These are phyloP conservation scores for Pythium plurisporium DNA, from an alignment of 352 stramenopile genomes.

Conservation along the genomic window DNA sequence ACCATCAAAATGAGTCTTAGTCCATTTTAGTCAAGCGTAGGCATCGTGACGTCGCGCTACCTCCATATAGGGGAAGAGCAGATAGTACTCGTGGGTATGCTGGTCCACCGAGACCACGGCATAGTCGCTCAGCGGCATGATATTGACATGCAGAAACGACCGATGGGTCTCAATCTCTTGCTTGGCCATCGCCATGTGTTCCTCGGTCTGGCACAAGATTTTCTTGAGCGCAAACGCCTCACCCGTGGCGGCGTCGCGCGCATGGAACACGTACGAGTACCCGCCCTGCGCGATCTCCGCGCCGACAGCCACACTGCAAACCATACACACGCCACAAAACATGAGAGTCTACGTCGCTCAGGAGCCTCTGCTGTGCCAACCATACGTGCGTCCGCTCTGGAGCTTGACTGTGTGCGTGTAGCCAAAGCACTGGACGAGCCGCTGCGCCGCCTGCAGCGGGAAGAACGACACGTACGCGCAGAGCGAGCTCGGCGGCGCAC, in stretches of 20 bases:
- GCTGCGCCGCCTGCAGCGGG: slow-evolving; percentile 53
- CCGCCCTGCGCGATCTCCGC: slow-evolving; percentile 80
- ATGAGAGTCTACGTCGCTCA: no score
- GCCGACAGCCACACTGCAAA: slow-evolving; percentile 43
- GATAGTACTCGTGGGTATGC: slow-evolving; percentile 63
- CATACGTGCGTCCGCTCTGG: slow-evolving; percentile 74
- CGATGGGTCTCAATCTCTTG: slow-evolving; percentile 80
- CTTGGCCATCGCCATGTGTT: slow-evolving; percentile 77
- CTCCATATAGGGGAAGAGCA: slow-evolving; percentile 86
- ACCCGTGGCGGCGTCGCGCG: slow-evolving; percentile 62
- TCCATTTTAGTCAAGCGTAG: not conserved
- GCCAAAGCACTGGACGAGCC: slow-evolving; percentile 65
- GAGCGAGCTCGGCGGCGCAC: slow-evolving; percentile 3
- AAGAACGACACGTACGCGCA: slow-evolving; percentile 47
- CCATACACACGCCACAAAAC: not conserved
- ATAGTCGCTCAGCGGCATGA: slow-evolving; percentile 83
- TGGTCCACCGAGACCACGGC: slow-evolving; percentile 47
- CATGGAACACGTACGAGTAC: slow-evolving; percentile 84
- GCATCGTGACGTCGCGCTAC: slow-evolving; percentile 21
- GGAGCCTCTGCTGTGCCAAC: not conserved
- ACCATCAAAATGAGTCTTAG: not conserved
- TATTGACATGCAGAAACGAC: slow-evolving; percentile 67
- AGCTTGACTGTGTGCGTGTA: slow-evolving; percentile 60
- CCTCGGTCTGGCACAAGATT: slow-evolving; percentile 78
- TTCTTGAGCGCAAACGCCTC: slow-evolving; percentile 88